phyloP scores from a whole-genome alignment of 148 eudicot genomes.

The Amaranthus cruentus region DNA sequence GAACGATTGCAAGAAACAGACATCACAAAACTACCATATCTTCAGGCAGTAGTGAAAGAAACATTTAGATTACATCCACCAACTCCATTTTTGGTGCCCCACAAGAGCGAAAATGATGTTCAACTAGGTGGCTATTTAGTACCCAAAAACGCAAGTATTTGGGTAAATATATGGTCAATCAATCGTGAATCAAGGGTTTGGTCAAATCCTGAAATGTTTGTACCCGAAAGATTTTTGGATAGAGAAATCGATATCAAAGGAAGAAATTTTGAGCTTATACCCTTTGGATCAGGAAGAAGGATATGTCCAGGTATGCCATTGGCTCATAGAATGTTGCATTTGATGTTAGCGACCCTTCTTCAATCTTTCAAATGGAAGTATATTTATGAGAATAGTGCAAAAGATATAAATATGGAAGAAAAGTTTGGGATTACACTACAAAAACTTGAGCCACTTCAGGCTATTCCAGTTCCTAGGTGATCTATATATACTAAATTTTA shows the following conservation, averaged over 20 bases:
- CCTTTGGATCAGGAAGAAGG: constrained; percentile 32
- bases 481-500: no score
- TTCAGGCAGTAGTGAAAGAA: constrained; percentile 29
- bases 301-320: constrained; percentile 16
- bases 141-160: constrained; percentile 21
- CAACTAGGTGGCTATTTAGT: constrained; percentile 20
- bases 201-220: constrained; percentile 16
- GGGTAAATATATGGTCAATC: constrained; percentile 29
- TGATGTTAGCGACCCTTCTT: constrained; percentile 15
- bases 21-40: constrained; percentile 18
- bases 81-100: constrained; percentile 25
- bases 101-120: constrained; percentile 10
- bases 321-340: constrained; percentile 18
- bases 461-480: constrained; percentile 10
- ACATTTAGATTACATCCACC: constrained; percentile 28
- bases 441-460: constrained; percentile 19
- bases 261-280: constrained; percentile 27
- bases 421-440: constrained; percentile 27
- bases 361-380: constrained; percentile 31
- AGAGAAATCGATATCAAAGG: constrained; percentile 14
- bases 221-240: constrained; percentile 30
- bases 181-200: constrained; percentile 22
- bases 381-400: constrained; percentile 7
- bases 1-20: constrained; percentile 25
- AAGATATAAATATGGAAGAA: constrained; percentile 23